Base-by-base conservation (phyloP, 139 green algal genomes). In the Deuterostichococcus epilithicus region DNA sequence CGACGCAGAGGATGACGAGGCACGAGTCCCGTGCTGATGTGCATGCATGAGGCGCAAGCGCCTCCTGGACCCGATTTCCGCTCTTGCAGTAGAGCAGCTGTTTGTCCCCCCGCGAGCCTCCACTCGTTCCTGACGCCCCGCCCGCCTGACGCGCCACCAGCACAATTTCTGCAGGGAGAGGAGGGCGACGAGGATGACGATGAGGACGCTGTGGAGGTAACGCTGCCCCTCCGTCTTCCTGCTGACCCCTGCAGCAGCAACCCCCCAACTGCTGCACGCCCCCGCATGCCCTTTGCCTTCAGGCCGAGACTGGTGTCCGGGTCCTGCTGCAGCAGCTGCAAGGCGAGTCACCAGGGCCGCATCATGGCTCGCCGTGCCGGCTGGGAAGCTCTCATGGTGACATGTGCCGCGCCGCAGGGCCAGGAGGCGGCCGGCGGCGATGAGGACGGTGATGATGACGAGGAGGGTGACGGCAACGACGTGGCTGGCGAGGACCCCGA, bases 171-270 rank as follows among this genome's bases (percentile, higher is more conserved):
- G 26, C 38, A 78, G 70, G 81, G 81, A 23, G 72, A 52, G 34
- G 81, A 86, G 28, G 82, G 80, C 63, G 75, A 86, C 26, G 75
- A 81, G 39, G 77, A 78, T 35, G 73, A 78, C 35, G 73, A 81
- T 8, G 70, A 75, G 28, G 70, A 84, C 28, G 74, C 73, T 26
- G 75, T 63, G 33, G 67, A 79, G 47, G 23, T 79, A 28, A n/a
- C n/a, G n/a, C n/a, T n/a, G n/a, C n/a, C n/a, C n/a, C n/a, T n/a
- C n/a, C n/a, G n/a, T n/a, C n/a, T n/a, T n/a, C n/a, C n/a, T n/a
- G n/a, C n/a, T n/a, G n/a, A n/a, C n/a, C n/a, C n/a, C n/a, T n/a
- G n/a, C n/a, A n/a, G n/a, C n/a, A n/a, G n/a, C n/a, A n/a, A n/a
- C n/a, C n/a, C n/a, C n/a, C n/a, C n/a, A n/a, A n/a, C n/a, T n/a